Percentiles rank a stretch among this genome's conserved stretches.
phyloP scores from a whole-genome alignment of 2,329 filamentous ascomycete genomes.

The Neoscytalidium dimidiatum region DNA sequence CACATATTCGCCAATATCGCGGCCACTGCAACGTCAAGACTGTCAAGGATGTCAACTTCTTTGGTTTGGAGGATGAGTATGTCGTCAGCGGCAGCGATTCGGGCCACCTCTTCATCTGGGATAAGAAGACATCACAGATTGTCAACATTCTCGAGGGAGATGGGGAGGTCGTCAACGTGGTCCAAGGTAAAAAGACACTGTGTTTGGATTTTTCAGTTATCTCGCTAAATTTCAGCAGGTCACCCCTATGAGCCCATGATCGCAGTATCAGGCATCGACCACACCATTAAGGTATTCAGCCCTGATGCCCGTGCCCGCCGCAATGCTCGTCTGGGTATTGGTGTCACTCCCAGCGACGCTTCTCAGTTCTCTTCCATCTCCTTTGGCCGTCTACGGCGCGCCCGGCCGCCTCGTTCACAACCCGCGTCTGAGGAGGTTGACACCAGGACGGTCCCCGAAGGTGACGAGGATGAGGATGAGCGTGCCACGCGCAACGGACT shows the following conservation, averaged over 20 bases:
- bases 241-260: conserved; percentile 69
- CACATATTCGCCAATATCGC: conserved; percentile 59
- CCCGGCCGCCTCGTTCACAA: not conserved
- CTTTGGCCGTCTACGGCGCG: conserved; percentile 26
- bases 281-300: conserved; percentile 69
- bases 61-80: conserved; percentile 67
- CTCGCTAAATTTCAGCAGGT: conserved; percentile 39
- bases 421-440: conserved; percentile 22
- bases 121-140: conserved; percentile 61
- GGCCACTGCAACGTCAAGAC: conserved; percentile 69
- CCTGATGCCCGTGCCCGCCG: conserved; percentile 60
- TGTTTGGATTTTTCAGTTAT: not conserved
- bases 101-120: conserved; percentile 70
- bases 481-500: conserved; percentile 50
- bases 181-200: conserved; percentile 52
- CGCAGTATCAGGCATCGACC: conserved; percentile 67
- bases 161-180: conserved; percentile 69
- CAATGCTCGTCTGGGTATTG: conserved; percentile 58
- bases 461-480: conserved; percentile 38
- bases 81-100: conserved; percentile 68
- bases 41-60: conserved; percentile 71
- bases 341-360: conserved; percentile 54
- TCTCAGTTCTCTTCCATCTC: conserved; percentile 44
- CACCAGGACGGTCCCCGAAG: conserved; percentile 11
- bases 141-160: conserved; percentile 68